Evolutionary conservation across 257 asterid genomes (phyloP), one percentile per base, ranked within the genome.

Genomic region (Eustoma russellianum): DNA sequence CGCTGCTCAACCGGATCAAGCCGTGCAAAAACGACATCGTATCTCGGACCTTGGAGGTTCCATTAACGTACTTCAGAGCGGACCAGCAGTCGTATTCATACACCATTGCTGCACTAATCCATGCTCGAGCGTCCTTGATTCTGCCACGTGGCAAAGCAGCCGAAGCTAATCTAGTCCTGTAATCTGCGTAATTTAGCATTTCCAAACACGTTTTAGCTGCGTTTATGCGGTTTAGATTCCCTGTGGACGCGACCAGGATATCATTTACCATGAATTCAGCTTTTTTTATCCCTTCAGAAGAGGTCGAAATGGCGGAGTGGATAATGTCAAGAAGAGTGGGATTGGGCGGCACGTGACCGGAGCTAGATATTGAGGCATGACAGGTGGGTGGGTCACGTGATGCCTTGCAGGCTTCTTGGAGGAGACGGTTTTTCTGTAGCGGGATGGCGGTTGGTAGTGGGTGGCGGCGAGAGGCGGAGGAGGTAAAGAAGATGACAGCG

Each of bases 61-160:
- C 73, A 64, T 83, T 86, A 13, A 73, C 95, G 57, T 68, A 70
- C 65, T 76, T 79, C 38, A 83, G 70, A 33, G 73, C 87, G 0
- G 87, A 69, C 78, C 82, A 77, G 66, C 93, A 76, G 56, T 68
- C 81, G 60, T 68, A 71, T 53, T 78, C 79, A 62, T 86, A 78
- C 41, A 49, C 81, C 63, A 78, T 0, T n/a, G 83, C 71, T 9
- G 83, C 81, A 47, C 85, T 76, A 77, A 73, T 58, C 95, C 93
- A 80, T 28, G 90, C 88, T 13, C 95, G 93, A 5, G 85, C 74
- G 48, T 83, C 87, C 72, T 83, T 86, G 2, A 63, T 28, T 16
- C 16, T n/a, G 19, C 70, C 67, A 6, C 66, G 9, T 9, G 61
- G 15, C 51, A 76, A 54, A 2, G 79, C 69, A 1, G 11, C 60